Conservation (phyloP, 2,329 filamentous ascomycete genomes). For the Calycina marina region DNA sequence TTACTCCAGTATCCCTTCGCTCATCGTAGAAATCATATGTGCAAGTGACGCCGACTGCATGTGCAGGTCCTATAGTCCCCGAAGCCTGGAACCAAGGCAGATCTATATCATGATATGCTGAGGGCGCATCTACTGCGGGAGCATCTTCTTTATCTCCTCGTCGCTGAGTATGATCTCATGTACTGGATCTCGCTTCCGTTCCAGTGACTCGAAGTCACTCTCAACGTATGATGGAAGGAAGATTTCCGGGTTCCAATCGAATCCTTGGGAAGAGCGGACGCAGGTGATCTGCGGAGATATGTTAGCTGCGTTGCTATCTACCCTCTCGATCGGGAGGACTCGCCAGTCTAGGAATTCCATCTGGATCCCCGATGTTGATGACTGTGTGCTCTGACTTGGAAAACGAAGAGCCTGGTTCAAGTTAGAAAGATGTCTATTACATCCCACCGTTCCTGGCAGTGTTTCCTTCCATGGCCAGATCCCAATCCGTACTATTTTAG, state of each 20-base stretch:
- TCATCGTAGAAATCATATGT: constrained; percentile 19
- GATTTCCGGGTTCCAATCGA: constrained; percentile 75
- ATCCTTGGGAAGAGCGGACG: constrained; percentile 65
- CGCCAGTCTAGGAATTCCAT: constrained; percentile 59
- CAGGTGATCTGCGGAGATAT: constrained; percentile 52
- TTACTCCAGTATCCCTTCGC: constrained; percentile 19
- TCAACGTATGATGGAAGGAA: constrained; percentile 69
- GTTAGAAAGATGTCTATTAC: no score
- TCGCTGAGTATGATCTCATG: constrained; percentile 66
- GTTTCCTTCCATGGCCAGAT: no score
- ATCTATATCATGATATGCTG: constrained; percentile 9
- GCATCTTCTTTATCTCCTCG: constrained; percentile 56
- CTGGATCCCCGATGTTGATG: constrained; percentile 61
- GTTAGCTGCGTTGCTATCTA: constrained; percentile 1
- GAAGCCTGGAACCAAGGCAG: constrained; percentile 6
- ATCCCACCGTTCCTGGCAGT: no score
- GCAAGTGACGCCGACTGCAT: constrained; percentile 13
- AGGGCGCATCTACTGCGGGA: constrained; percentile 37
- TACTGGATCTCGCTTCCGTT: constrained; percentile 62
- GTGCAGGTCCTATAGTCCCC: constrained; percentile 11
- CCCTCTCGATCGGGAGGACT: constrained; percentile 21
- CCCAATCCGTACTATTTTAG: no score
- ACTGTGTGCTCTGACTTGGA: constrained; percentile 66
- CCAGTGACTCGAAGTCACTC: constrained; percentile 59
- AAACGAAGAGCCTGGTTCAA: constrained; percentile 48